Percentiles rank a stretch among this genome's conserved stretches.
These are phyloP conservation scores for Fraxinus xanthoxyloides DNA, from an alignment of 305 asterid genomes.

Conservation along the genomic window DNA sequence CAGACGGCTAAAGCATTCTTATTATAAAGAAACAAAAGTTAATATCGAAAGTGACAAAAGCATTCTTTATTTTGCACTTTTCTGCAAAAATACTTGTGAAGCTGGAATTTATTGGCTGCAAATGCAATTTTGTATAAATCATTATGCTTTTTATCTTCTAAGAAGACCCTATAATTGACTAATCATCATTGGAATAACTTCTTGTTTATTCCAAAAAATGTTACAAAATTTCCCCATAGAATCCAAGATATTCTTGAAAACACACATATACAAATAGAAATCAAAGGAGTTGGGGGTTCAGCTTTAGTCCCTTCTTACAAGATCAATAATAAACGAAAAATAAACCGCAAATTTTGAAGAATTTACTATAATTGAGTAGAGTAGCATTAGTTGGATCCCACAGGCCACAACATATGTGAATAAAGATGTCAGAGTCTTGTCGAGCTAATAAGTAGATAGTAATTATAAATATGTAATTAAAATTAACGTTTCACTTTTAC, in stretches of 20 bases:
- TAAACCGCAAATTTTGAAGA: background rate
- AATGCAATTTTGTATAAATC: conserved; percentile 22
- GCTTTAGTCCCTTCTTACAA: background rate
- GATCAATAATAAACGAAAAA: background rate
- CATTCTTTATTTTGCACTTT: conserved; percentile 35
- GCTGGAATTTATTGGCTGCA: conserved; percentile 27
- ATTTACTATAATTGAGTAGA: background rate
- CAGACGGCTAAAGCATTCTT: conserved; percentile 46
- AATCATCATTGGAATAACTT: conserved; percentile 18
- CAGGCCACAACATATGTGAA: too few species aligned
- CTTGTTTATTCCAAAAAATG: background rate
- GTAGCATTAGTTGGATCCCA: background rate
- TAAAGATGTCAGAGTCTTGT: background rate
- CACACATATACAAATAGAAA: background rate
- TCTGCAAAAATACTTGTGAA: conserved; percentile 30
- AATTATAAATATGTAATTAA: background rate
- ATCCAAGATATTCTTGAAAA: background rate
- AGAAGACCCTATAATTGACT: conserved; percentile 46
- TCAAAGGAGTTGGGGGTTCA: background rate
- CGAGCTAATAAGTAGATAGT: background rate
- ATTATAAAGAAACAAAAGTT: conserved; percentile 50
- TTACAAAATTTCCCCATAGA: background rate
- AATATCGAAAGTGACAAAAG: conserved; percentile 64
- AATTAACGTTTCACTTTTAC: background rate
- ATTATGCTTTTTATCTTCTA: conserved; percentile 9